phyloP scores from a whole-genome alignment of 345 rosid genomes.

The Lepidium didymum region DNA sequence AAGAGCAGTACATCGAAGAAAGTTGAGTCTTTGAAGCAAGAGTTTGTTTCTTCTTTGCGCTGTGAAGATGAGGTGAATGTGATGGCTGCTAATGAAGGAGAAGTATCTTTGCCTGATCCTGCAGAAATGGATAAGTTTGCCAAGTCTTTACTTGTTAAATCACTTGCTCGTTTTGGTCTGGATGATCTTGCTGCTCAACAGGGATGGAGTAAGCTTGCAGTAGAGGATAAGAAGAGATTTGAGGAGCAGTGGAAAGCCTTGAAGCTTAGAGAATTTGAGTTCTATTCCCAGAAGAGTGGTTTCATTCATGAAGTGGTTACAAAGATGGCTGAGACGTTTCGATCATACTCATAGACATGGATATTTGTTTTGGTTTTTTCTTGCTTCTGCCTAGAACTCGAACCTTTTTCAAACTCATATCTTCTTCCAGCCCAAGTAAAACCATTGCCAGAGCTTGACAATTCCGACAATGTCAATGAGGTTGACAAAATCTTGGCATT shows the following conservation, averaged over 20 bases:
- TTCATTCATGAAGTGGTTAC: slow-evolving; percentile 9
- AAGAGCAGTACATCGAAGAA: slow-evolving; percentile 4
- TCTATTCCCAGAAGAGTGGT: slow-evolving; percentile 13
- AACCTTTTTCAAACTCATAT: neutral
- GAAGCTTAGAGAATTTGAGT: slow-evolving; percentile 11
- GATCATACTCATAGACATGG: neutral
- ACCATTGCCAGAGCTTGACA: neutral
- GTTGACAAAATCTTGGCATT: too few relatives aligned
- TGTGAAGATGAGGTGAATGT: neutral
- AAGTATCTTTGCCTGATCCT: neutral
- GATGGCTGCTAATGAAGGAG: neutral
- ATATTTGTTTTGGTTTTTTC: neutral
- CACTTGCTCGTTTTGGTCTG: slow-evolving; percentile 10
- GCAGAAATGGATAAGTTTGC: neutral
- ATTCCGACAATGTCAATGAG: neutral
- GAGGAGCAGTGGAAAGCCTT: slow-evolving; percentile 22
- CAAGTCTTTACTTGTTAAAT: slow-evolving; percentile 8
- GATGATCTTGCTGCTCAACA: slow-evolving; percentile 20
- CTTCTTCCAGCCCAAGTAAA: neutral
- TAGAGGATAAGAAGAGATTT: slow-evolving; percentile 18
- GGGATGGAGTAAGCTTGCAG: slow-evolving; percentile 12
- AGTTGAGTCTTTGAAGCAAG: slow-evolving; percentile 1
- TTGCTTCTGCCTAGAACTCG: neutral
- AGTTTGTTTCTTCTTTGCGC: neutral
- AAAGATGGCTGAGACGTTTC: slow-evolving; percentile 14